Conservation (phyloP, 208 protist species). For the Leishmania tropica region DNA sequence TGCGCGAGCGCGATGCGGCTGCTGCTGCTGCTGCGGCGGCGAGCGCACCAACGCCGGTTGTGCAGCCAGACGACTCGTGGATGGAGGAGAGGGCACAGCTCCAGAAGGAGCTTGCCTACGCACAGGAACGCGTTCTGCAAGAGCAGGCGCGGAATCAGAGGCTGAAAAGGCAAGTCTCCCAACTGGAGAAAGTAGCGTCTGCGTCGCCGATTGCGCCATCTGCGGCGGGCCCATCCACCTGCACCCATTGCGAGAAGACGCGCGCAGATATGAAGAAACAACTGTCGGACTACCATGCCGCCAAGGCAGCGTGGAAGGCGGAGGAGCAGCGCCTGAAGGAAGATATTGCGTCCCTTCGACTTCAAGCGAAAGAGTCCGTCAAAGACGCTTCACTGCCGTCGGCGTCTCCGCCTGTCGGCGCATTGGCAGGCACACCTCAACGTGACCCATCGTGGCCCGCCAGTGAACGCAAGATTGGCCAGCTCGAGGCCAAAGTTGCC, state of each 20-base stretch:
- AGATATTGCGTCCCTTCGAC: constrained; percentile 25
- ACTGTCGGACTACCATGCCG: constrained; percentile 7
- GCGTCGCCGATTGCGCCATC: constrained; percentile 11
- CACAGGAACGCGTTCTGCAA: constrained; percentile 37
- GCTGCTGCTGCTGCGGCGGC: background rate
- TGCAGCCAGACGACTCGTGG: constrained; percentile 23
- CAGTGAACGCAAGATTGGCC: constrained; percentile 32
- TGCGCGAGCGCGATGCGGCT: constrained; percentile 15
- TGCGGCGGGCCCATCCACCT: background rate
- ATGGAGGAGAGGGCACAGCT: constrained; percentile 40
- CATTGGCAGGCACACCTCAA: background rate
- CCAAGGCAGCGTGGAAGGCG: constrained; percentile 20
- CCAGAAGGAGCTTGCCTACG: constrained; percentile 41
- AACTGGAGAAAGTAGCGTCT: constrained; percentile 33
- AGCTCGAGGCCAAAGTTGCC: constrained; percentile 43
- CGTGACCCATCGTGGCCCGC: constrained; percentile 1
- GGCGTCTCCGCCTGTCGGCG: background rate
- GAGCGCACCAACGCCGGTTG: background rate
- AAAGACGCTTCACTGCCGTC: background rate
- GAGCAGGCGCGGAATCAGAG: constrained; percentile 33
- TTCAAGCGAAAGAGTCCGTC: constrained; percentile 5
- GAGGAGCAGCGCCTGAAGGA: constrained; percentile 27
- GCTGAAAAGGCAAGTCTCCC: constrained; percentile 26
- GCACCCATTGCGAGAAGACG: constrained; percentile 3
- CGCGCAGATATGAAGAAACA: constrained; percentile 27